These are phyloP conservation scores for Boechera divaricarpa DNA, from an alignment of 345 rosid species.

Conservation along the genomic window DNA sequence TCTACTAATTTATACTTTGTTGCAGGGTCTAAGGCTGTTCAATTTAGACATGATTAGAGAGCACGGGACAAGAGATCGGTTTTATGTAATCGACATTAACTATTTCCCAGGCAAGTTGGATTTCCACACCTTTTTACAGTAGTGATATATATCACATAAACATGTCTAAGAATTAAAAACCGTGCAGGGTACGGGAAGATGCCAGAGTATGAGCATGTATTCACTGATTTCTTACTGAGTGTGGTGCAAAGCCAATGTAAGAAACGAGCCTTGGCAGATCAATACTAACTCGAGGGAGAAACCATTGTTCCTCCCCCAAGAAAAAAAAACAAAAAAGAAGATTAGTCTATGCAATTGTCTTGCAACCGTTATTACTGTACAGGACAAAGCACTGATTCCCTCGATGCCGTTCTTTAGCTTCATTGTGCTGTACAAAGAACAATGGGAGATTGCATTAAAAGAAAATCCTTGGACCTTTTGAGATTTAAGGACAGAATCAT, in stretches of 20 bases:
- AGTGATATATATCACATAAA: background rate
- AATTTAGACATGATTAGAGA: conserved; percentile 83
- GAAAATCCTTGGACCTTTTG: background rate
- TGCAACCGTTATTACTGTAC: conserved; percentile 23
- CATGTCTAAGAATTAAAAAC: background rate
- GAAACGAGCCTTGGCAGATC: conserved; percentile 36
- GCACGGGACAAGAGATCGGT: conserved; percentile 69
- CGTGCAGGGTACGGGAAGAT: conserved; percentile 79
- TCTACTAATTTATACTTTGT: background rate
- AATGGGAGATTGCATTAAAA: conserved; percentile 17
- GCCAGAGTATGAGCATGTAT: conserved; percentile 82
- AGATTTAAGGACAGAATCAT: background rate
- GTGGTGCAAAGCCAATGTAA: conserved; percentile 59
- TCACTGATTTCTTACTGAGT: conserved; percentile 77
- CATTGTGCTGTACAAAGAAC: conserved; percentile 9
- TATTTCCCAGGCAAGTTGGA: conserved; percentile 68
- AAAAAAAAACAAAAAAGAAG: background rate
- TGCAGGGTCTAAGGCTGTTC: conserved; percentile 76
- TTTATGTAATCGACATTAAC: conserved; percentile 79
- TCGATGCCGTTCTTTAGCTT: conserved; percentile 2
- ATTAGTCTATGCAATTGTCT: conserved; percentile 12
- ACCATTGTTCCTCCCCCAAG: background rate
- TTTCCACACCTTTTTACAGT: background rate
- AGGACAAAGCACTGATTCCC: conserved; percentile 10
- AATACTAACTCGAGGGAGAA: background rate